Percentiles rank a stretch among this genome's conserved stretches.
Conservation (phyloP, 2,329 filamentous ascomycete species). For the Aureobasidium uvarum region DNA sequence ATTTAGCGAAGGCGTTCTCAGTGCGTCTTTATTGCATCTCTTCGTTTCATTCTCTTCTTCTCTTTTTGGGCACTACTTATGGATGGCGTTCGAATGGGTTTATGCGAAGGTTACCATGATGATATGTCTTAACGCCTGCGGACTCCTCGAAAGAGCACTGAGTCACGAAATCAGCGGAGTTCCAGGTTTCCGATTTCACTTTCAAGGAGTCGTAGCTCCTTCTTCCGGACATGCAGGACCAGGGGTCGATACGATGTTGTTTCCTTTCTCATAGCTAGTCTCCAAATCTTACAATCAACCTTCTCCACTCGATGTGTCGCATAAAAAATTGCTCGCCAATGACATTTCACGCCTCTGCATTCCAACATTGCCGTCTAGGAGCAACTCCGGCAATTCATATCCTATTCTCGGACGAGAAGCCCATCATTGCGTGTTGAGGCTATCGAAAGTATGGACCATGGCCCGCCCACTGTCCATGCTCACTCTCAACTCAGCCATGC, state of each 20-base stretch:
- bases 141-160: neutral
- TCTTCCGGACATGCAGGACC: slow-evolving; percentile 12
- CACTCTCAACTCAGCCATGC: neutral
- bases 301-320: slow-evolving; percentile 5
- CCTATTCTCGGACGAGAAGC: neutral
- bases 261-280: slow-evolving; percentile 20
- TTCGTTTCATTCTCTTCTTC: neutral
- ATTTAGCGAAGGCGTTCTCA: slow-evolving; percentile 24
- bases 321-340: neutral
- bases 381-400: neutral
- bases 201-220: neutral
- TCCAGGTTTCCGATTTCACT: neutral
- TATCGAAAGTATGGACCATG: slow-evolving; percentile 2
- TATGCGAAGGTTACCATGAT: slow-evolving; percentile 15
- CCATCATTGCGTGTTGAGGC: neutral
- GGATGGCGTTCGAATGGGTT: neutral
- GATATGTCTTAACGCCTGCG: slow-evolving; percentile 22
- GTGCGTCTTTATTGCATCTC: slow-evolving; percentile 17
- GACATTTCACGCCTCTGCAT: neutral
- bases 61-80: neutral
- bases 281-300: slow-evolving; percentile 6
- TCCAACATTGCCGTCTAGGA: neutral
- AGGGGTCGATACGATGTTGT: slow-evolving; percentile 13
- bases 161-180: slow-evolving; percentile 12
- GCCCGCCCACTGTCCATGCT: slow-evolving; percentile 9